These are phyloP conservation scores for Quercus mongolica DNA, from an alignment of 306 rosid genomes.

Conservation along the genomic window DNA sequence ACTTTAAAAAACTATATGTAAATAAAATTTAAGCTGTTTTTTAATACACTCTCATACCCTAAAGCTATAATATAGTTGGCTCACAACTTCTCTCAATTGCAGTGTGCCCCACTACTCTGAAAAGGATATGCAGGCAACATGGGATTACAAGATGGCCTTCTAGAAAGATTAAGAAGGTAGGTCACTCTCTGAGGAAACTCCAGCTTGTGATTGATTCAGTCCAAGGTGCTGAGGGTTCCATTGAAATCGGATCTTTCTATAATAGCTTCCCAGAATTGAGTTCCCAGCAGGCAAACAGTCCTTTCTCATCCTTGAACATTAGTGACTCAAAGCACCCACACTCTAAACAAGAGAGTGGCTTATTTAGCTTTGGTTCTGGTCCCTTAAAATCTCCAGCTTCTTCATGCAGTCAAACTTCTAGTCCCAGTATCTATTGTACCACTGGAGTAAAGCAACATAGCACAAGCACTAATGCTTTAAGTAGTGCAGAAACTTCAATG, in stretches of 20 bases:
- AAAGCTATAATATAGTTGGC: not conserved
- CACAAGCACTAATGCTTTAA: conserved; percentile 13
- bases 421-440: conserved; percentile 11
- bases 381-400: conserved; percentile 35
- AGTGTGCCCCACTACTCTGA: conserved; percentile 75
- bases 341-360: conserved; percentile 6
- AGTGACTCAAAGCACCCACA: conserved; percentile 13
- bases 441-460: conserved; percentile 15
- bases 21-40: no score
- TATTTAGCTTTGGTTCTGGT: conserved; percentile 22
- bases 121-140: conserved; percentile 73
- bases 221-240: conserved; percentile 64
- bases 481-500: conserved; percentile 18
- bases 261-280: conserved; percentile 55
- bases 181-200: conserved; percentile 60
- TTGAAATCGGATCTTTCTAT: conserved; percentile 52
- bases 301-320: conserved; percentile 12
- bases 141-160: conserved; percentile 70
- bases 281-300: conserved; percentile 16
- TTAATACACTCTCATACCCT: not conserved
- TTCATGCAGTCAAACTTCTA: conserved; percentile 40
- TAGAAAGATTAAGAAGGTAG: conserved; percentile 62
- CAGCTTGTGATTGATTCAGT: conserved; percentile 67
- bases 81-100: conserved; percentile 2
- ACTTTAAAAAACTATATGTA: no score